Evolutionary conservation across 768 basidiomycete genomes (phyloP).

Genomic region (Collybia mongolica): DNA sequence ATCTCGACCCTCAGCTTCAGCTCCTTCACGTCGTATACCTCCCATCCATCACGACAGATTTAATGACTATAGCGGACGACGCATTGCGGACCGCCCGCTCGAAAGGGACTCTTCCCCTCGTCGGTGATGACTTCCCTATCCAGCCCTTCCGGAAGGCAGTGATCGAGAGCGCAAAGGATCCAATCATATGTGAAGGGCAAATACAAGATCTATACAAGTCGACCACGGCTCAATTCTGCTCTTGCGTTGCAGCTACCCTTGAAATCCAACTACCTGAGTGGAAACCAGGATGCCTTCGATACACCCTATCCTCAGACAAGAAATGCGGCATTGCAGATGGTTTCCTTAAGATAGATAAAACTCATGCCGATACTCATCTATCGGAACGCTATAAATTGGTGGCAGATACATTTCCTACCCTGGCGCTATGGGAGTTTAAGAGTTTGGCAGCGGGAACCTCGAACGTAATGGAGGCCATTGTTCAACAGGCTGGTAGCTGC

Average conservation of each 20-base stretch:
- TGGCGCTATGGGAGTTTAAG: conserved; percentile 18
- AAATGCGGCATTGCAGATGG: conserved; percentile 10
- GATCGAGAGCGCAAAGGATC: neutral
- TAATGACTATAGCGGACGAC: conserved; percentile 1
- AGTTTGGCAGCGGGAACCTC: conserved; percentile 6
- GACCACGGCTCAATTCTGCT: neutral
- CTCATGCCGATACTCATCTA: neutral
- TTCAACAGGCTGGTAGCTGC: neutral
- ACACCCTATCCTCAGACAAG: neutral
- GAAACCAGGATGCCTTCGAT: neutral
- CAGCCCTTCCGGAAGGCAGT: too few relatives aligned
- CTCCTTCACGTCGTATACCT: conserved; percentile 2
- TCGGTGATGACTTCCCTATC: neutral
- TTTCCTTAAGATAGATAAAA: conserved; percentile 2
- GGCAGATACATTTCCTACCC: conserved; percentile 1
- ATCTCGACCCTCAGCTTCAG: conserved; percentile 8
- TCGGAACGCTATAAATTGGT: neutral
- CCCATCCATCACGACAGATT: neutral
- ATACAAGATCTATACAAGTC: neutral
- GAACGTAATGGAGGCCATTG: neutral
- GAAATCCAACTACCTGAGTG: neutral
- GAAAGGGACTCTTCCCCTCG: neutral
- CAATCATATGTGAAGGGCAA: neutral
- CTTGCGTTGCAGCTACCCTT: conserved; percentile 8
- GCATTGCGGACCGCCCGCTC: neutral